Percentiles rank a stretch among this genome's conserved stretches.
Conservation (phyloP, 169 alveolate species). For the Cryptosporidium sp. region DNA sequence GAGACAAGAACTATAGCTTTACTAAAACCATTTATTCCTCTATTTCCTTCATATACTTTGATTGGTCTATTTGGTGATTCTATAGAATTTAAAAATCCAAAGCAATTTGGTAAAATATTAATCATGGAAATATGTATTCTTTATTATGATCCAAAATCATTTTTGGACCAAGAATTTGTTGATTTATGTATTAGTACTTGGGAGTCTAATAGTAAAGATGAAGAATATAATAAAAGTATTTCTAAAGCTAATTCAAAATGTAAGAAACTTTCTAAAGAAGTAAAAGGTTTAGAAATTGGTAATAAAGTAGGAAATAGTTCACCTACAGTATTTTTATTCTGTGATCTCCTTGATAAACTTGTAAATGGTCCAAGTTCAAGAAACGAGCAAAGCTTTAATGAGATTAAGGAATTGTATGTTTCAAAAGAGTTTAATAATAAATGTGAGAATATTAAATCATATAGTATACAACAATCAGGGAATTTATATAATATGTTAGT, state of each 20-base stretch:
- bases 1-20: conserved; percentile 22
- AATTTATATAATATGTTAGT: conserved; percentile 14
- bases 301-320: conserved; percentile 21
- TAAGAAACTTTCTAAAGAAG: conserved; percentile 21
- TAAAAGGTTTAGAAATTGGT: background rate
- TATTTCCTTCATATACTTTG: conserved; percentile 45
- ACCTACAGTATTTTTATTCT: conserved; percentile 39
- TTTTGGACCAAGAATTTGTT: conserved; percentile 35
- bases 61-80: conserved; percentile 41
- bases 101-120: conserved; percentile 6
- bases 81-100: background rate
- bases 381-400: background rate
- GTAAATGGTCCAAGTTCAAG: conserved; percentile 28
- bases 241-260: conserved; percentile 11
- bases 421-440: conserved; percentile 15
- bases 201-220: conserved; percentile 15
- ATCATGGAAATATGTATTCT: conserved; percentile 50
- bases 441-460: conserved; percentile 42
- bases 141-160: conserved; percentile 31
- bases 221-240: conserved; percentile 15
- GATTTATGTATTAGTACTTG: conserved; percentile 26
- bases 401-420: background rate
- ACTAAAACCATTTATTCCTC: conserved; percentile 24
- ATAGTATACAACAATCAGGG: conserved; percentile 57
- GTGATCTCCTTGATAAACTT: conserved; percentile 42